A percentile compares a stretch with the other conserved stretches of the same genome.
These are phyloP conservation scores for Logfia minima DNA, from an alignment of 129 eudicot genomes.

Conservation along the genomic window DNA sequence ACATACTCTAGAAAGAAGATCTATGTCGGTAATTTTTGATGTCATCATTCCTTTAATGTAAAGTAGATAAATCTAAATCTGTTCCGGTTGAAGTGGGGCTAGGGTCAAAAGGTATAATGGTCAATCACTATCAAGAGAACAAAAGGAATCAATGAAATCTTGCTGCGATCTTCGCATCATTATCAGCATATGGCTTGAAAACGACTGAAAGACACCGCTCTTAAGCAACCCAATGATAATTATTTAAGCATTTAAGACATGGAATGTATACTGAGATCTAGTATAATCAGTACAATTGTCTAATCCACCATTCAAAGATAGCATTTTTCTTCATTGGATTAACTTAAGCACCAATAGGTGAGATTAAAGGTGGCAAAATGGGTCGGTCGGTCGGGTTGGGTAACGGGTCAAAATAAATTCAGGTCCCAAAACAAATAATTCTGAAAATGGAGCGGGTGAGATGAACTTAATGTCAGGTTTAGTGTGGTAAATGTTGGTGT, in stretches of 20 bases:
- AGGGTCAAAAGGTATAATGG: slow-evolving; percentile 34
- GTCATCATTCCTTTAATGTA: slow-evolving; percentile 21
- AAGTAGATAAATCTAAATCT: slow-evolving; percentile 22
- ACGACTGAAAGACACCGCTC: slow-evolving; percentile 27
- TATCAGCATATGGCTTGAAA: slow-evolving; percentile 46
- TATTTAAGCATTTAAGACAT: neutral
- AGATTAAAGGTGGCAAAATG: slow-evolving; percentile 5
- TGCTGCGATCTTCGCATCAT: slow-evolving; percentile 33
- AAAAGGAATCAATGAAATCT: slow-evolving; percentile 54
- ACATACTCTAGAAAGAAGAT: slow-evolving; percentile 8
- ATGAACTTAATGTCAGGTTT: neutral
- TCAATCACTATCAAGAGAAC: slow-evolving; percentile 42
- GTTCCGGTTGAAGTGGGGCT: slow-evolving; percentile 40
- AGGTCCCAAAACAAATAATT: neutral
- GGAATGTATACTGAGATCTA: slow-evolving; percentile 4
- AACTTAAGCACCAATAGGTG: neutral
- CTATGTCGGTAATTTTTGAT: slow-evolving; percentile 18
- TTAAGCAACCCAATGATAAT: slow-evolving; percentile 14
- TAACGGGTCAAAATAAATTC: neutral
- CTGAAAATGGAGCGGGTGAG: neutral
- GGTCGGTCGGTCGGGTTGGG: neutral
- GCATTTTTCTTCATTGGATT: neutral
- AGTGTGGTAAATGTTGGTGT: neutral
- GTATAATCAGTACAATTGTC: neutral
- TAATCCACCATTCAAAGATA: slow-evolving; percentile 14